Conservation (phyloP, 2,329 filamentous ascomycete genomes). For the Capronia epimyces region DNA sequence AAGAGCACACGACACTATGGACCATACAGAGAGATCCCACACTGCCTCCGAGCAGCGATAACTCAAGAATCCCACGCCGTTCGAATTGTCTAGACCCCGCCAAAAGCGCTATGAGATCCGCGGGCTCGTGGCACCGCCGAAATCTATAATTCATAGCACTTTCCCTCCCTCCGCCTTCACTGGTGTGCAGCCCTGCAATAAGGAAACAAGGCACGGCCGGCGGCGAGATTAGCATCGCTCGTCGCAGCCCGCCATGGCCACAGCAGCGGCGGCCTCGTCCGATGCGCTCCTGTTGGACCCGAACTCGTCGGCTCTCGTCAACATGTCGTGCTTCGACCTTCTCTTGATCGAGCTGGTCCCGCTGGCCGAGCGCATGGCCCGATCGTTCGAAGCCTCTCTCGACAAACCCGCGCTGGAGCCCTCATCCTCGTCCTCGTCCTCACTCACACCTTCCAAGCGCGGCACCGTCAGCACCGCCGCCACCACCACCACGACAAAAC, state of each 20-base stretch:
- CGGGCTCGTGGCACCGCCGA: no score
- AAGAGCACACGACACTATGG: no score
- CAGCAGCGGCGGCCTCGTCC: background rate
- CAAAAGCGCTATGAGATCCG: no score
- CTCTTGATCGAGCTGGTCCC: conserved; percentile 95
- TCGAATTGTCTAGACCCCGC: no score
- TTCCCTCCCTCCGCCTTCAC: no score
- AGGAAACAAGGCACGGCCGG: no score
- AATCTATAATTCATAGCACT: no score
- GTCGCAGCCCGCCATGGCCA: conserved; percentile 3
- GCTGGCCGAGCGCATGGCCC: conserved; percentile 79
- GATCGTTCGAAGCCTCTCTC: conserved; percentile 34
- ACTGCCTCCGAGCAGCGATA: no score
- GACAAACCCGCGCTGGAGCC: conserved; percentile 16
- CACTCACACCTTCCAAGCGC: background rate
- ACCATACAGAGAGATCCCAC: no score
- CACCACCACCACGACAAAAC: conserved; percentile 7
- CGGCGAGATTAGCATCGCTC: no score
- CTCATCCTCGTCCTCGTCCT: background rate
- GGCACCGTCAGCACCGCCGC: background rate
- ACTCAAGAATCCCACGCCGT: no score
- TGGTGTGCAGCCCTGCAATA: no score
- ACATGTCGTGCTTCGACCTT: conserved; percentile 83
- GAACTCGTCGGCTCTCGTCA: conserved; percentile 56
- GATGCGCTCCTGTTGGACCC: conserved; percentile 6